Evolutionary conservation across 148 eudicot species (phyloP).

Genomic region (Rhododendron henanense): DNA sequence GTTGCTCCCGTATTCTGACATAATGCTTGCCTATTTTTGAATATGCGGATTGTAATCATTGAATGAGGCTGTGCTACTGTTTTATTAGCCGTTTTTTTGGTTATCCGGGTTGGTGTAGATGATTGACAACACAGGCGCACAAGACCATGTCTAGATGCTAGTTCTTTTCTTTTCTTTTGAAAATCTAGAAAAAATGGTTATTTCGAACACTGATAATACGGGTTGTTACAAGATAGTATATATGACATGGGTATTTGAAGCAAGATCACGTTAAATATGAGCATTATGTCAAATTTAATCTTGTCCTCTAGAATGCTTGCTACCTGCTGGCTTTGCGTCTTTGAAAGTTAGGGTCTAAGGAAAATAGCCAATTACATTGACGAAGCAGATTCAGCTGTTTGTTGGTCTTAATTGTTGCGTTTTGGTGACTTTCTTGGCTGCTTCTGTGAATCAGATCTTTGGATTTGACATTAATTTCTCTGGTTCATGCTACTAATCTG

Average conservation of each 20-base stretch:
- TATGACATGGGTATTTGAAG: background rate
- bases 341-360: background rate
- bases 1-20: background rate
- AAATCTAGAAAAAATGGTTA: background rate
- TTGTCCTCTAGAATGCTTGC: background rate
- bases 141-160: background rate
- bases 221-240: background rate
- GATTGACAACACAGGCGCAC: background rate
- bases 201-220: background rate
- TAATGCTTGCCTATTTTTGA: background rate
- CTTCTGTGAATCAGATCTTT: background rate
- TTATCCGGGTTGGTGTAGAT: background rate
- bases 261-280: background rate
- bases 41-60: background rate
- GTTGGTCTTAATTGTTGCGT: slow-evolving; percentile 4
- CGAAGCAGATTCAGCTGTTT: background rate
- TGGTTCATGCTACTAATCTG: background rate
- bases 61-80: slow-evolving; percentile 4
- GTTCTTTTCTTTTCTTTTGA: background rate
- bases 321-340: background rate
- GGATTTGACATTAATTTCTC: background rate
- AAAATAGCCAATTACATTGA: background rate
- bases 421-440: slow-evolving; percentile 1
- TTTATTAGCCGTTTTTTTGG: background rate
- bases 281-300: background rate